These are phyloP conservation scores for Neurospora sp. DNA, from an alignment of 495 filamentous ascomycete species.

Conservation along the genomic window DNA sequence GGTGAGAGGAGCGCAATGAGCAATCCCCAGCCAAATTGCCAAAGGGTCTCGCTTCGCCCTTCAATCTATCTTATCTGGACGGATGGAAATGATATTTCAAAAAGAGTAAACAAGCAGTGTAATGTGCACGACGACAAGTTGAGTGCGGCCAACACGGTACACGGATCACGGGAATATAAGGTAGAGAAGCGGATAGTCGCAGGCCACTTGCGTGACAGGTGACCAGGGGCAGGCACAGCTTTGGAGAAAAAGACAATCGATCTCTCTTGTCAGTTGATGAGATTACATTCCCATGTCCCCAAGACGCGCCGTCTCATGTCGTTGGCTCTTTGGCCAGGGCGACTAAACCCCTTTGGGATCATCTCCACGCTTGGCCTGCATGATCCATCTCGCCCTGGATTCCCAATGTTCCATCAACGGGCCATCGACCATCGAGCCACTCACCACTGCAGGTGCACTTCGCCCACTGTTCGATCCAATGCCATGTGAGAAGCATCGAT, in stretches of 20 bases:
- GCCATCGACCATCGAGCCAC: not conserved
- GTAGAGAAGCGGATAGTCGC: not conserved
- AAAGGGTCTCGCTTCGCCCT: not conserved
- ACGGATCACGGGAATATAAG: not conserved
- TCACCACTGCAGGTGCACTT: not conserved
- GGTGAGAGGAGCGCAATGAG: not conserved
- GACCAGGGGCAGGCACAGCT: not conserved
- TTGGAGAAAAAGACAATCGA: not conserved
- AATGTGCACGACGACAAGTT: not conserved
- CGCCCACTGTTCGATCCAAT: not conserved
- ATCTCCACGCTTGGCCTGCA: not conserved
- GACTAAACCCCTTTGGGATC: not conserved
- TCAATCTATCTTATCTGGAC: not conserved
- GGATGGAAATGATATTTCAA: not conserved
- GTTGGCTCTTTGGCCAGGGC: not conserved
- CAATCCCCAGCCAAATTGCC: not conserved
- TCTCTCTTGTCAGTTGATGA: not conserved
- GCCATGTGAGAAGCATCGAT: not conserved
- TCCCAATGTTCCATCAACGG: not conserved
- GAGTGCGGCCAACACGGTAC: not conserved
- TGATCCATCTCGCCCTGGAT: not conserved
- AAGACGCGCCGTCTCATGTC: not conserved
- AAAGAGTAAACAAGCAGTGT: not conserved
- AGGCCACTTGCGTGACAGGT: not conserved
- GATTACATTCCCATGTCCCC: not conserved